phyloP scores from a whole-genome alignment of 257 asterid genomes.

The Paulownia fortunei region DNA sequence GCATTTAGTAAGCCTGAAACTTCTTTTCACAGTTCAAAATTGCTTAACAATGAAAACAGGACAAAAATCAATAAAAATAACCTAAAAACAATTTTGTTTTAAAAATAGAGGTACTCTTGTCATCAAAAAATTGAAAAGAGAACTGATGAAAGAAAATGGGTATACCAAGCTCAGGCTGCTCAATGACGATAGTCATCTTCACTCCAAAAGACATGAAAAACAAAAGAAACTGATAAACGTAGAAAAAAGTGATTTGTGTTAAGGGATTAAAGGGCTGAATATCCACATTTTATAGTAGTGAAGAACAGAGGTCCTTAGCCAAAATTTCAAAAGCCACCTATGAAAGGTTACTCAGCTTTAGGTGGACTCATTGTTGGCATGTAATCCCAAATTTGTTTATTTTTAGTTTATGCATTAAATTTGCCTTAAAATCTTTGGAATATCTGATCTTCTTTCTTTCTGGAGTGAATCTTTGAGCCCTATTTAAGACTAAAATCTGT shows the following conservation, averaged over 20 bases:
- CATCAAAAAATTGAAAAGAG: background rate
- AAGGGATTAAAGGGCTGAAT: background rate
- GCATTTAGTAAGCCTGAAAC: too few relatives aligned
- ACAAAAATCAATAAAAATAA: background rate
- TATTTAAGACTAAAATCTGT: too few relatives aligned
- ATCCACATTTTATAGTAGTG: background rate
- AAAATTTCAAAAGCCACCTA: background rate
- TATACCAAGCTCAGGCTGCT: too few relatives aligned
- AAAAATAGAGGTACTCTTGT: background rate
- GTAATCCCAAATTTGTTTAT: background rate
- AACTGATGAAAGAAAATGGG: background rate
- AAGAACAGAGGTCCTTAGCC: background rate
- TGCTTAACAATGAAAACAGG: background rate
- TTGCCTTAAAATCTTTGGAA: background rate
- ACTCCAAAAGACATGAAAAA: too few relatives aligned
- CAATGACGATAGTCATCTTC: too few relatives aligned
- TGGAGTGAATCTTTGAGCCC: too few relatives aligned
- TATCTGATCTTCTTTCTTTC: too few relatives aligned
- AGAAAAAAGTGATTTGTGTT: background rate
- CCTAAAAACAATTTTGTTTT: background rate
- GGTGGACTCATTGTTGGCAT: slow-evolving; percentile 4
- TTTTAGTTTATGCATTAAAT: background rate
- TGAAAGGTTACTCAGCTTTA: too few relatives aligned
- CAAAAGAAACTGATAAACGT: background rate
- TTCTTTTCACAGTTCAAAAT: too few relatives aligned